These are phyloP conservation scores for Cyphellophora attinorum DNA, from an alignment of 2,329 filamentous ascomycete genomes.

Conservation along the genomic window DNA sequence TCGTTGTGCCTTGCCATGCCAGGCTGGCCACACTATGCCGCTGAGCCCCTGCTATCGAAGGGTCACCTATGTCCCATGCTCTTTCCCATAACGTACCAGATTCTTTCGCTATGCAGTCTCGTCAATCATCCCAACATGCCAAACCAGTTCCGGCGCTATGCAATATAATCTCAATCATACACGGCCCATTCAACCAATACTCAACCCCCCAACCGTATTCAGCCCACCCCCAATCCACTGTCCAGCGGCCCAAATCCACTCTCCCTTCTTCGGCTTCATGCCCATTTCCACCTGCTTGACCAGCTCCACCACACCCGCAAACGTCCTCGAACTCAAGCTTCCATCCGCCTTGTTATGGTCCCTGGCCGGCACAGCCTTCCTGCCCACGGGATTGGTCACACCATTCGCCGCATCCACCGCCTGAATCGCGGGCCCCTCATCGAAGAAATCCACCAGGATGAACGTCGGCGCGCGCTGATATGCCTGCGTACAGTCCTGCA, in stretches of 20 bases:
- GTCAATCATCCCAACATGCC: no score
- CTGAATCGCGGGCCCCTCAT: conserved; percentile 58
- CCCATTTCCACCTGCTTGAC: conserved; percentile 27
- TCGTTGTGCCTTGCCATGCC: no score
- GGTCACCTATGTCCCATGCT: no score
- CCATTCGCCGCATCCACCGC: conserved; percentile 61
- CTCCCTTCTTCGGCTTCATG: conserved; percentile 27
- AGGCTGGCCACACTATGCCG: no score
- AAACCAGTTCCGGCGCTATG: no score
- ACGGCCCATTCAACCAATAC: conserved; percentile 1
- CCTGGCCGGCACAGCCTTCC: conserved; percentile 24
- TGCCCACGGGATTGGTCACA: conserved; percentile 36
- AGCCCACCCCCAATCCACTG: conserved; percentile 34
- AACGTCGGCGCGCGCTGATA: conserved; percentile 62
- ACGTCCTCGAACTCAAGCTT: conserved; percentile 21
- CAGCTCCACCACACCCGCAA: conserved; percentile 28
- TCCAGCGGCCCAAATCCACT: conserved; percentile 35
- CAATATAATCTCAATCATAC: no score
- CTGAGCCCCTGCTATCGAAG: no score
- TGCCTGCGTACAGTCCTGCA: conserved; percentile 42
- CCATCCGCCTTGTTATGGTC: conserved; percentile 14
- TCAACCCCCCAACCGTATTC: conserved; percentile 16
- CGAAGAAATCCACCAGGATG: conserved; percentile 71
- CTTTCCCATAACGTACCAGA: no score
- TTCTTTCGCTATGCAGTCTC: no score